Conservation (phyloP, 2,329 filamentous ascomycete genomes). For the Cadophora malorum region DNA sequence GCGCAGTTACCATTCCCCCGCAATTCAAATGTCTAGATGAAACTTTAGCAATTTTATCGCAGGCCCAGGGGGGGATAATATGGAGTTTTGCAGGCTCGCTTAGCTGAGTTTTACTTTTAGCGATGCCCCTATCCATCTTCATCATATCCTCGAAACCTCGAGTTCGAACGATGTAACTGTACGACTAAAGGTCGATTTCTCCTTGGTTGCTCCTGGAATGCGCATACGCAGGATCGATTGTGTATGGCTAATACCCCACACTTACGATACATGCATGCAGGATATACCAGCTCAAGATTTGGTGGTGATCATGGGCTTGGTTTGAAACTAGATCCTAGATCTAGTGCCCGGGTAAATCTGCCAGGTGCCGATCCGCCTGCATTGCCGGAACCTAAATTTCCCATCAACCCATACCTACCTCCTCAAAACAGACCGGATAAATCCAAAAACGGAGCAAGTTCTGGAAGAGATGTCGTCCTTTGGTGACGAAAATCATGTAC, state of each 20-base stretch:
- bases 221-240: background rate
- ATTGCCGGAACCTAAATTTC: constrained; percentile 1
- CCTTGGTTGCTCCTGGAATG: background rate
- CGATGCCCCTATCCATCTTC: background rate
- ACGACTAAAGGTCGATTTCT: background rate
- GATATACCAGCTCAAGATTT: background rate
- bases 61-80: background rate
- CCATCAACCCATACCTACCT: background rate
- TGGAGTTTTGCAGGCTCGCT: constrained; percentile 4
- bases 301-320: constrained; percentile 6
- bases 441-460: background rate
- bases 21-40: constrained; percentile 15
- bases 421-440: background rate
- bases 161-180: background rate
- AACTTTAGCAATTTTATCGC: constrained; percentile 3
- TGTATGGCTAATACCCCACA: constrained; percentile 13
- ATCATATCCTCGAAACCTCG: too few relatives aligned
- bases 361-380: background rate
- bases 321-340: background rate
- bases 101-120: background rate
- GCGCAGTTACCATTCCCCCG: constrained; percentile 4
- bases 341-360: constrained; percentile 7
- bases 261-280: background rate
- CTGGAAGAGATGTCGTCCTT: background rate
- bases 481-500: background rate